phyloP scores from a whole-genome alignment of 2,329 filamentous ascomycete genomes.

The Diaporthe citriasiana region DNA sequence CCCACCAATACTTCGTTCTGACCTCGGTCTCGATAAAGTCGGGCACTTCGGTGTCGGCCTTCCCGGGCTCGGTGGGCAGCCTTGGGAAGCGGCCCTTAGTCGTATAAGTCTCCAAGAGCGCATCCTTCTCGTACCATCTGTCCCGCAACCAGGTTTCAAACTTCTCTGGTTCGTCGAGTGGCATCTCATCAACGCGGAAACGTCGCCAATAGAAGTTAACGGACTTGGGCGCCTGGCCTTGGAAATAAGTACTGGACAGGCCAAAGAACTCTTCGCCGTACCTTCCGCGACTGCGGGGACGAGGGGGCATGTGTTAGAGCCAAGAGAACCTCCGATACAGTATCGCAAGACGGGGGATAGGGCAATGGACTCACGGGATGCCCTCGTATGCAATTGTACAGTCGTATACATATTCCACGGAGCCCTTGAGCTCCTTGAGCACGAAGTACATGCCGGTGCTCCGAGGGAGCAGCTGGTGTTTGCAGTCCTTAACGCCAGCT shows the following conservation, averaged over 20 bases:
- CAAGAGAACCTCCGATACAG: neutral
- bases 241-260: conserved; percentile 86
- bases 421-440: conserved; percentile 79
- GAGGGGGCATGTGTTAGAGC: conserved; percentile 10
- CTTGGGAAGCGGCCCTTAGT: conserved; percentile 84
- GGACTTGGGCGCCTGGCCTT: conserved; percentile 90
- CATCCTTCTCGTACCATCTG: conserved; percentile 94
- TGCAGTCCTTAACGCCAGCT: conserved; percentile 77
- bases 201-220: conserved; percentile 98
- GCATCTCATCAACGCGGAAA: conserved; percentile 85
- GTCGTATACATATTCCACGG: conserved; percentile 88
- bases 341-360: no score
- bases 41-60: conserved; percentile 50
- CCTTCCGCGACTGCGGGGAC: conserved; percentile 72
- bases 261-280: conserved; percentile 95
- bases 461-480: conserved; percentile 82
- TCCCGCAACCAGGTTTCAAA: conserved; percentile 90
- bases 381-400: conserved; percentile 97
- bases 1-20: conserved; percentile 66
- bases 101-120: conserved; percentile 85
- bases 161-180: conserved; percentile 77
- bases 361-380: conserved; percentile 76
- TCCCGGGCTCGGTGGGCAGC: conserved; percentile 63
- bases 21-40: conserved; percentile 71
- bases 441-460: conserved; percentile 87